Base-by-base conservation (phyloP, 805 yeast genomes). In the Ogataea pilisensis region DNA sequence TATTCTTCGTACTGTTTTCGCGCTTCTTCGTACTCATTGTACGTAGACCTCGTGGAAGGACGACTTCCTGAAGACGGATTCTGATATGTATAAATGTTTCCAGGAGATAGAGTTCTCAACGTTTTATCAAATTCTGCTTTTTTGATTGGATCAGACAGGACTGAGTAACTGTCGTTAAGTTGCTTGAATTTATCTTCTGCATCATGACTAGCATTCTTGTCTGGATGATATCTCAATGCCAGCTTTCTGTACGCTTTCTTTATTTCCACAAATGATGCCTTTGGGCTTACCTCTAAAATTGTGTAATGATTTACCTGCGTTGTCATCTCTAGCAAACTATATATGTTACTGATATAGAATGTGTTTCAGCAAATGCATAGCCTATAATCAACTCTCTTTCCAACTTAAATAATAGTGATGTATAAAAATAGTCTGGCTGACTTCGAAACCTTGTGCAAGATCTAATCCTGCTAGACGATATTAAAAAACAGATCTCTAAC, bases 131-230 rank as follows among this genome's bases (percentile, higher is more conserved):
- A 89, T 35, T 76, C 75, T 34, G 67, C 75, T 44, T 80, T 73
- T 45, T 72, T 65, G 27, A 73, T 79, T 2, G 76, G 76, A 49
- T 83, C 78, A 12, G 85, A 73, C 32, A 91, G 68, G 2, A 82
- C 80, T 53, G 85, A 95, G 61, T 91, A 89, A 0, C 97, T 96
- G 55, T 84, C 87, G 58, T 86, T 91, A 42, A 91, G 82, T 39
- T 79, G 84, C 44, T 91, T 86, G 93, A 91, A 90, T 53, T 83
- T 84, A 41, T 71, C 73, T 60, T 87, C 95, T 19, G 85, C 85
- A 40, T 80, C 70, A 37, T 54, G 54, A 34, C 63, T 66, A 11
- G 76, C 78, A 57, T 85, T 82, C 66, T 87, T 86, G 58, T 86
- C 95, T 0, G 95, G 95, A 59, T 86, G 95, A 54, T 75, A 75